Conservation (phyloP, 2,329 filamentous ascomycete species). For the Pestalotiopsis sp. region DNA sequence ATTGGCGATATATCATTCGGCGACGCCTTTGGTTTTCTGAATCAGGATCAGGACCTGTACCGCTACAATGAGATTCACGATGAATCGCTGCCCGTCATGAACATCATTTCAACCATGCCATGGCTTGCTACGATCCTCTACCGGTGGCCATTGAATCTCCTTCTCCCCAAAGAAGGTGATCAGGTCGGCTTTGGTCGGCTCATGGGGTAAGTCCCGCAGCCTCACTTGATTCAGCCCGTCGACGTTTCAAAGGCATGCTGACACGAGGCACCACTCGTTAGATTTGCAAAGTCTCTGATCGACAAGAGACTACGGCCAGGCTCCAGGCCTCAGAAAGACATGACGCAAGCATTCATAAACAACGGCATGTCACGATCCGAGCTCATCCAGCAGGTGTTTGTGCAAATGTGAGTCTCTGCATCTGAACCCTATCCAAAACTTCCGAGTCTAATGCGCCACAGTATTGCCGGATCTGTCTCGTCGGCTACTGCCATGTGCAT, state of each 20-base stretch:
- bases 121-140: slow-evolving; percentile 37
- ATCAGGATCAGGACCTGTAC: slow-evolving; percentile 50
- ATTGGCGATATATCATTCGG: slow-evolving; percentile 57
- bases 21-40: slow-evolving; percentile 52
- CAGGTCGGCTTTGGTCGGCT: slow-evolving; percentile 40
- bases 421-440: neutral
- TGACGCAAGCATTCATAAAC: slow-evolving; percentile 42
- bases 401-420: slow-evolving; percentile 36
- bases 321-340: slow-evolving; percentile 33
- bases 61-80: slow-evolving; percentile 46
- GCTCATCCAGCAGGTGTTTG: slow-evolving; percentile 40
- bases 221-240: neutral
- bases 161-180: slow-evolving; percentile 39
- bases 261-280: slow-evolving; percentile 10
- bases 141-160: slow-evolving; percentile 37
- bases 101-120: slow-evolving; percentile 38
- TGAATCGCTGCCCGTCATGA: slow-evolving; percentile 40
- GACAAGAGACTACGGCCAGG: slow-evolving; percentile 28
- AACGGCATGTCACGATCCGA: slow-evolving; percentile 37
- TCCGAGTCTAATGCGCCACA: slow-evolving; percentile 8
- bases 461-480: slow-evolving; percentile 26
- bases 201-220: slow-evolving; percentile 35
- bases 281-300: slow-evolving; percentile 28
- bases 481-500: slow-evolving; percentile 27
- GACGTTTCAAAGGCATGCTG: neutral